A percentile compares a stretch with the other conserved stretches of the same genome.
Evolutionary conservation across 1,284 basidiomycete genomes (phyloP).

Genomic region (Ceratobasidium theobromae): DNA sequence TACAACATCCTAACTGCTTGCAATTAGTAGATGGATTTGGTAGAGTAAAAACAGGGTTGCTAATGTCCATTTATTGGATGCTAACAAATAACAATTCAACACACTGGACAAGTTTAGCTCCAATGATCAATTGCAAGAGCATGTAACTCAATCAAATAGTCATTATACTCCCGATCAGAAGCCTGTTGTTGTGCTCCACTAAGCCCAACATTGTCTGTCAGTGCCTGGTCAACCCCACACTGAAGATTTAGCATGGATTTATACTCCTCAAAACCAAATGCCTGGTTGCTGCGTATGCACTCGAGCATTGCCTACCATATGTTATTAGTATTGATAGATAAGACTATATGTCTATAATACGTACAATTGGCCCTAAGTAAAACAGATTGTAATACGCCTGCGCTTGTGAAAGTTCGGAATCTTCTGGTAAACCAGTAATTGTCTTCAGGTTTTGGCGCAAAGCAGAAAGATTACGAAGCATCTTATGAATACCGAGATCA

Average conservation of each 20-base stretch:
- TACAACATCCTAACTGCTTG: too few relatives aligned
- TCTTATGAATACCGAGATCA: slow-evolving; percentile 80
- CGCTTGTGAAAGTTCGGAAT: slow-evolving; percentile 72
- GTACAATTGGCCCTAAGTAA: slow-evolving; percentile 68
- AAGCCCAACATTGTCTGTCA: slow-evolving; percentile 45
- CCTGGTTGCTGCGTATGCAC: slow-evolving; percentile 59
- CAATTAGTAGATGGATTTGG: too few relatives aligned
- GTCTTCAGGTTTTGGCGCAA: slow-evolving; percentile 91
- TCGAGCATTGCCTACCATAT: slow-evolving; percentile 68
- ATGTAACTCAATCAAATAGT: slow-evolving; percentile 78
- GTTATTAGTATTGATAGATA: background rate
- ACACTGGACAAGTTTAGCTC: too few relatives aligned
- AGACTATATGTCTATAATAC: slow-evolving; percentile 37
- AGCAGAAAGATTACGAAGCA: slow-evolving; percentile 86
- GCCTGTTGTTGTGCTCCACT: slow-evolving; percentile 42
- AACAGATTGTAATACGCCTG: slow-evolving; percentile 84
- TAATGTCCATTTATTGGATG: too few relatives aligned
- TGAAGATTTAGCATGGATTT: slow-evolving; percentile 85
- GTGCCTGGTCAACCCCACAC: slow-evolving; percentile 71
- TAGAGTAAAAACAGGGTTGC: too few relatives aligned
- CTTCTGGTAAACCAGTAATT: slow-evolving; percentile 55
- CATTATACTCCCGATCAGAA: slow-evolving; percentile 57
- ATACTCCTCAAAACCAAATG: slow-evolving; percentile 86
- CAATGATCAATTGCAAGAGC: slow-evolving; percentile 64
- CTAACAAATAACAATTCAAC: too few relatives aligned